phyloP scores from a whole-genome alignment of 306 rosid genomes.

The Cucumis cinereus region DNA sequence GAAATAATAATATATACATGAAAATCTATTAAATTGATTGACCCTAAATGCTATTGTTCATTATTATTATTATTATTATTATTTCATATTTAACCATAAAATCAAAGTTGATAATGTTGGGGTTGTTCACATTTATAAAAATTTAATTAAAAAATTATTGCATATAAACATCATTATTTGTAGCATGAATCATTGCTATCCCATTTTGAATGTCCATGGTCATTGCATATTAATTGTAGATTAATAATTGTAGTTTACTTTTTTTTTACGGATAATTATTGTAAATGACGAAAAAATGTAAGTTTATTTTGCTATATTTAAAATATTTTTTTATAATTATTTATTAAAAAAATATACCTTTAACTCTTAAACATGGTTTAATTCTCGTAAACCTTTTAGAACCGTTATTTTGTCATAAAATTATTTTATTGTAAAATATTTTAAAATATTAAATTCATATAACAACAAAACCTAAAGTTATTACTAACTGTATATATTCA shows the following conservation, averaged over 20 bases:
- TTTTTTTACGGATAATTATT: too few species aligned
- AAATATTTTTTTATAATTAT: too few species aligned
- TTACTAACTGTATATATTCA: too few species aligned
- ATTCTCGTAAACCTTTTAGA: too few species aligned
- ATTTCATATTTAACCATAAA: background rate
- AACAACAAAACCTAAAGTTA: too few species aligned
- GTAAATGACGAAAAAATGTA: too few species aligned
- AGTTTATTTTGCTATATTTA: too few species aligned
- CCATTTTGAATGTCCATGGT: background rate
- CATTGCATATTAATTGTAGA: background rate
- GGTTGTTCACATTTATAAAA: background rate
- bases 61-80: slow-evolving; percentile 2
- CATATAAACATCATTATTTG: background rate
- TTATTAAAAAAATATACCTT: too few species aligned
- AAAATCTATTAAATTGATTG: slow-evolving; percentile 2
- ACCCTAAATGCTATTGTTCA: background rate
- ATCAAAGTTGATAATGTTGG: background rate
- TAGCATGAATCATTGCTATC: background rate
- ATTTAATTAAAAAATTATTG: background rate
- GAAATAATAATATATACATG: slow-evolving; percentile 1
- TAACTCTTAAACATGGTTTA: too few species aligned
- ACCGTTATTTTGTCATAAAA: too few species aligned
- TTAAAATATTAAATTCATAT: too few species aligned
- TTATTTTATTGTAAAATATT: too few species aligned
- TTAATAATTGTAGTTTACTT: background rate